These are phyloP conservation scores for Polyporus arcularius DNA, from an alignment of 768 basidiomycete species.

Conservation along the genomic window DNA sequence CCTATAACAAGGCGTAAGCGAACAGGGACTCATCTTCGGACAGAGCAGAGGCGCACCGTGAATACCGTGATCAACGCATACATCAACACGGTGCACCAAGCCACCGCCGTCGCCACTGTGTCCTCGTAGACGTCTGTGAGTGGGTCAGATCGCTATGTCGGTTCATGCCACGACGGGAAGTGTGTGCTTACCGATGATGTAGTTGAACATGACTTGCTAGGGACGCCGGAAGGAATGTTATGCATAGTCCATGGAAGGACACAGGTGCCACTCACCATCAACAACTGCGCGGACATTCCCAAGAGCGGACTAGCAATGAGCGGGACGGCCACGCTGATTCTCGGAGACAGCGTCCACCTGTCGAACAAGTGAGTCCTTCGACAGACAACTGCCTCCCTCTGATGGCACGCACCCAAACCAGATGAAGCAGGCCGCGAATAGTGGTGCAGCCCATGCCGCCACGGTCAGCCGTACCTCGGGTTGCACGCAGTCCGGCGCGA, in stretches of 20 bases:
- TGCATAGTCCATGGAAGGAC: background rate
- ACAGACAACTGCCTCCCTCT: too few relatives aligned
- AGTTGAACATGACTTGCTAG: constrained; percentile 56
- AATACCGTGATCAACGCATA: constrained; percentile 48
- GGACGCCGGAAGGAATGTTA: background rate
- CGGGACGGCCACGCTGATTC: constrained; percentile 54
- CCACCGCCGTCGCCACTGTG: constrained; percentile 58
- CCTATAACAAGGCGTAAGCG: constrained; percentile 18
- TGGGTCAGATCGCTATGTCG: background rate
- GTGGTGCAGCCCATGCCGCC: constrained; percentile 51
- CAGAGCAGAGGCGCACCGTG: constrained; percentile 15
- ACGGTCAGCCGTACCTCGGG: constrained; percentile 60
- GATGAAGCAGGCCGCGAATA: constrained; percentile 58
- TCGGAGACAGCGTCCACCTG: constrained; percentile 59
- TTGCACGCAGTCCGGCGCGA: constrained; percentile 52
- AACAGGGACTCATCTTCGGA: background rate
- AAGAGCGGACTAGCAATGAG: constrained; percentile 49
- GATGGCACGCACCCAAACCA: constrained; percentile 47
- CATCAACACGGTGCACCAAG: constrained; percentile 52
- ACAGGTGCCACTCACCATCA: constrained; percentile 40
- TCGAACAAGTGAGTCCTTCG: too few relatives aligned
- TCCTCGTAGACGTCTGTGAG: constrained; percentile 47
- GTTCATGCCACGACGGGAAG: background rate
- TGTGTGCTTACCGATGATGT: constrained; percentile 48
- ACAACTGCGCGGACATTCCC: constrained; percentile 51